These are phyloP conservation scores for Pisolithus marmoratus DNA, from an alignment of 768 basidiomycete genomes.

Conservation along the genomic window DNA sequence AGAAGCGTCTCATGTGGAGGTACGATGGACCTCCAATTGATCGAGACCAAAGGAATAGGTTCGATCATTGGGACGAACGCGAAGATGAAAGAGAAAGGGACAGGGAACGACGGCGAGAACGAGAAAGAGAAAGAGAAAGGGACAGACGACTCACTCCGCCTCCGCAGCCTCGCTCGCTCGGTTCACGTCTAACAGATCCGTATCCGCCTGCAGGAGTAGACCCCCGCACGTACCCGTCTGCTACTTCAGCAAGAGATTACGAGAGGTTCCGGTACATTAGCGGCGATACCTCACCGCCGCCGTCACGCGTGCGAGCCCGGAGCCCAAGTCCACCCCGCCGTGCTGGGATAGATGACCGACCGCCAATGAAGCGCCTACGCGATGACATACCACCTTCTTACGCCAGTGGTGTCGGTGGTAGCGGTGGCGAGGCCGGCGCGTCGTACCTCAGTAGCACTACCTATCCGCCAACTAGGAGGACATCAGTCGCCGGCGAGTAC, in stretches of 20 bases:
- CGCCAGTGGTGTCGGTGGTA: not conserved
- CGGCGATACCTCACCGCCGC: slow-evolving; percentile 20
- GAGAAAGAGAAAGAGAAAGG: slow-evolving; percentile 36
- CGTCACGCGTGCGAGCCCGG: slow-evolving; percentile 39
- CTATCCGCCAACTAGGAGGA: slow-evolving; percentile 30
- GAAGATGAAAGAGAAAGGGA: slow-evolving; percentile 17
- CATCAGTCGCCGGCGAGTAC: slow-evolving; percentile 13
- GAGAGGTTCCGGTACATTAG: slow-evolving; percentile 26
- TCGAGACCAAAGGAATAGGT: slow-evolving; percentile 31
- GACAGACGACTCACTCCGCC: slow-evolving; percentile 17
- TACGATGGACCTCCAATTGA: slow-evolving; percentile 31
- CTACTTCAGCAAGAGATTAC: slow-evolving; percentile 17
- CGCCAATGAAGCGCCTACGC: slow-evolving; percentile 40
- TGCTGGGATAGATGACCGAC: slow-evolving; percentile 33
- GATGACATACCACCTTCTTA: slow-evolving; percentile 33
- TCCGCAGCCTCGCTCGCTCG: slow-evolving; percentile 18
- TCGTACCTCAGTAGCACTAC: slow-evolving; percentile 12
- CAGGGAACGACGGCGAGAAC: slow-evolving; percentile 31
- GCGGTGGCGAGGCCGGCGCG: not conserved
- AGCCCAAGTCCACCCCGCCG: slow-evolving; percentile 38
- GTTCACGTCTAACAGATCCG: slow-evolving; percentile 24
- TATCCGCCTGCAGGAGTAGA: slow-evolving; percentile 14
- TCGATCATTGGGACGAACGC: slow-evolving; percentile 32
- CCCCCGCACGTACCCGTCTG: slow-evolving; percentile 20
- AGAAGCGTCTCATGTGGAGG: slow-evolving; percentile 31